These are phyloP conservation scores for Rickenella mellea DNA, from an alignment of 768 basidiomycete genomes.

Conservation along the genomic window DNA sequence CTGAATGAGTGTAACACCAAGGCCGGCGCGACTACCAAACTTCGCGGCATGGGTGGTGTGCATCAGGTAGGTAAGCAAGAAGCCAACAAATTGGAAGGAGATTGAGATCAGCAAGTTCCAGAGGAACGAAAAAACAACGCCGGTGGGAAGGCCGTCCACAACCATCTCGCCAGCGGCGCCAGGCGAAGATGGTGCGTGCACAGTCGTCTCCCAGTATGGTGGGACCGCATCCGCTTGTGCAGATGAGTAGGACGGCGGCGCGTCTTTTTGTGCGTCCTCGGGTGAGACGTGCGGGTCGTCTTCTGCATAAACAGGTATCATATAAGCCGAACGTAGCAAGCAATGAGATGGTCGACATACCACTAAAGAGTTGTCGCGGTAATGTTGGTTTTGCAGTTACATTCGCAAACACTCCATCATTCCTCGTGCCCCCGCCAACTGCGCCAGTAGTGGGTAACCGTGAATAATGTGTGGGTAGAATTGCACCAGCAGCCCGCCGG, in stretches of 20 bases:
- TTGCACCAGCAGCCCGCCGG: constrained; percentile 38
- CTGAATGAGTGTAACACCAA: constrained; percentile 95
- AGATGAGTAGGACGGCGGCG: constrained; percentile 85
- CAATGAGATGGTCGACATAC: not conserved
- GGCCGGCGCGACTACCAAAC: constrained; percentile 85
- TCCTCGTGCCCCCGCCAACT: constrained; percentile 58
- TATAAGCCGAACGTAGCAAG: not conserved
- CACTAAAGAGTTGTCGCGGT: constrained; percentile 29
- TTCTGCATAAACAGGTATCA: constrained; percentile 27
- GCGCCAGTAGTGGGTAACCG: constrained; percentile 13
- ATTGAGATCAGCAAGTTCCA: constrained; percentile 92
- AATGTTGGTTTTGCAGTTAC: constrained; percentile 78
- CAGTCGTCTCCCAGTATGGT: constrained; percentile 94
- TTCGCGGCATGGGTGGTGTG: constrained; percentile 91
- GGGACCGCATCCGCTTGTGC: constrained; percentile 95
- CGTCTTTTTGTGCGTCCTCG: constrained; percentile 74
- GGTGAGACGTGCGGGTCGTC: constrained; percentile 70
- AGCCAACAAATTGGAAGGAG: constrained; percentile 96
- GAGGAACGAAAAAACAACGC: constrained; percentile 75
- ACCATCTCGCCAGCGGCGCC: constrained; percentile 63
- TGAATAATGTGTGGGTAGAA: constrained; percentile 47
- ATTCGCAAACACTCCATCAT: constrained; percentile 94
- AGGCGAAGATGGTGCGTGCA: constrained; percentile 68
- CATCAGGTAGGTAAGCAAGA: constrained; percentile 86
- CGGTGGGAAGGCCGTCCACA: constrained; percentile 81